Conservation (phyloP, 352 stramenopile genomes). For the Pythium scleroteichum region DNA sequence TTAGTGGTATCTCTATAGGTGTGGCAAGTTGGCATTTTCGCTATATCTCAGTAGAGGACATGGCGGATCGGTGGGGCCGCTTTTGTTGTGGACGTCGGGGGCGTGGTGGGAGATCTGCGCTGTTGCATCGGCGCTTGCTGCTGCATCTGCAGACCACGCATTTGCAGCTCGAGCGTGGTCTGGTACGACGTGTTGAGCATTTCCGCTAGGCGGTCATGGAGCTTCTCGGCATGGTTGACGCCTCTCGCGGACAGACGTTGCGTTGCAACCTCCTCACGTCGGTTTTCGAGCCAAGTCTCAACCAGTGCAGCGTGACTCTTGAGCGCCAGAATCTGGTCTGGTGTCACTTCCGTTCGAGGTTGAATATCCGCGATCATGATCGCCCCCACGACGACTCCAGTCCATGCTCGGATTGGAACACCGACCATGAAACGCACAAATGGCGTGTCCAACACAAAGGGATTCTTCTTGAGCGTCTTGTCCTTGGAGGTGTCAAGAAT, state of each 20-base stretch:
- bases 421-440: constrained; percentile 58
- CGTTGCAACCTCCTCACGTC: constrained; percentile 7
- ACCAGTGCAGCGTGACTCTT: constrained; percentile 14
- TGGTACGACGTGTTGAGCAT: constrained; percentile 27
- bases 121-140: constrained; percentile 14
- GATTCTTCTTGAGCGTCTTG: constrained; percentile 43
- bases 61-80: constrained; percentile 3
- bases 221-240: neutral
- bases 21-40: neutral
- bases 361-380: constrained; percentile 57
- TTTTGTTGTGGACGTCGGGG: constrained; percentile 1
- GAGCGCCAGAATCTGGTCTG: neutral
- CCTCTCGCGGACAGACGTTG: neutral
- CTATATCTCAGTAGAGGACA: constrained; percentile 8
- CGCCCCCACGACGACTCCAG: constrained; percentile 56
- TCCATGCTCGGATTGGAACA: constrained; percentile 44
- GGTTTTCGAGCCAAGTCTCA: constrained; percentile 25
- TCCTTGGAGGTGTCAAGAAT: constrained; percentile 49
- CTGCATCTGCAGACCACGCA: constrained; percentile 24
- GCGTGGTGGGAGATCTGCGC: neutral
- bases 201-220: constrained; percentile 25
- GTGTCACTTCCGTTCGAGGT: constrained; percentile 31
- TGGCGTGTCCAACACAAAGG: constrained; percentile 56
- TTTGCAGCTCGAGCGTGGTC: constrained; percentile 24
- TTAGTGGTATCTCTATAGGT: constrained; percentile 1